Evolutionary conservation across 1,139 yeast species (phyloP).

Genomic region (Blastobotrys aristatus): DNA sequence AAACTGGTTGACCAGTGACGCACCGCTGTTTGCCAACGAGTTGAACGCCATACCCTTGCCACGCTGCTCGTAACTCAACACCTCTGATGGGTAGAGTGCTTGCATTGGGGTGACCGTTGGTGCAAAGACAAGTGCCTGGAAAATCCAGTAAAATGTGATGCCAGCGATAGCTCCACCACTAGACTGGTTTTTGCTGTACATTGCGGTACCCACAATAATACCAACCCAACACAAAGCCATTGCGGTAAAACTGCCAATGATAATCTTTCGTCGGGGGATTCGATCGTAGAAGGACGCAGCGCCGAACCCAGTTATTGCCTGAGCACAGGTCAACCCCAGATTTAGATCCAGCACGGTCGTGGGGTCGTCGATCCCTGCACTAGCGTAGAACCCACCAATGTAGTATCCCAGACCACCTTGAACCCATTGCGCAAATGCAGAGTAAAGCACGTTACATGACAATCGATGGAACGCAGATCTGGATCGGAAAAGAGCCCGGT

Average conservation of each 20-base stretch:
- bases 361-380: not conserved
- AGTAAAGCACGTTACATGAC: not conserved
- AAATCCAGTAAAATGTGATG: not conserved
- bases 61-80: constrained; percentile 36
- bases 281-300: not conserved
- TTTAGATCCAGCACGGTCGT: not conserved
- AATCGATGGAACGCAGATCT: not conserved
- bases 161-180: constrained; percentile 5
- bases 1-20: constrained; percentile 40
- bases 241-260: not conserved
- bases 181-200: not conserved
- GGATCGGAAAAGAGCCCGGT: not conserved
- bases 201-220: not conserved
- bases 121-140: constrained; percentile 18
- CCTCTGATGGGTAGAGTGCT: constrained; percentile 32
- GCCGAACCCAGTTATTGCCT: not conserved
- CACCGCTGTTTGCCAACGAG: constrained; percentile 22
- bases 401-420: not conserved
- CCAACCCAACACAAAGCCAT: not conserved
- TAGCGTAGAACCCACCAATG: not conserved
- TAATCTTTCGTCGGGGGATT: not conserved
- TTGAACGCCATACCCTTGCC: constrained; percentile 29
- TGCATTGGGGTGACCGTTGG: constrained; percentile 23
- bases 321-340: not conserved
- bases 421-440: not conserved